Base-by-base conservation (phyloP, 192 early-diverging fungal species). In the Umbelopsis sp. region DNA sequence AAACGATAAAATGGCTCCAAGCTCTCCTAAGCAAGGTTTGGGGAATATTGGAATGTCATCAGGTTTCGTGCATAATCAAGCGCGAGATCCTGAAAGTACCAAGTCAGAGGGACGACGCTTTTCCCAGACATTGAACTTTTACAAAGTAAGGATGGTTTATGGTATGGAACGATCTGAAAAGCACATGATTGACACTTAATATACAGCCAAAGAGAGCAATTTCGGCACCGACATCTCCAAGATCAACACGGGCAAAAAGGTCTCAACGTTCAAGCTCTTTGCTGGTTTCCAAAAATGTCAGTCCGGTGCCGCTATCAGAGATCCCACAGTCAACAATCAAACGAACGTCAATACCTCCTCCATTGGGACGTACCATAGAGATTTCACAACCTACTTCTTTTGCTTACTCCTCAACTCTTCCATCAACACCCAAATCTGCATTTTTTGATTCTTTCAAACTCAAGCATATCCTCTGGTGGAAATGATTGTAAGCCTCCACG, bases 371-470 rank as follows among this genome's bases (percentile, higher is more conserved):
- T 31, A 20, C 7, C 17, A 26, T 62, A 62, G 56, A 62, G 31
- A 62, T 62, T 12, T 62, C 56, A 17, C 56, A 62, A 34, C 56
- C 56, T 5, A 71, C 65, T 68, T 71, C 50, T 69, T 53, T 45
- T 68, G 54, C 50, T n/a, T 71, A 45, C 70, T 71, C 54, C 70
- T 71, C 47, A 10, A 45, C 47, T 21, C 44, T 67, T 24, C 44
- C 70, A 69, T 44, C 72, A 6, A 54, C 66, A 8, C 47, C 72
- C 11, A 73, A 29, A 50, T 20, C 72, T 4, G 36, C 50, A 26
- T 51, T 68, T 20, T 45, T 54, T 72, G 45, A 56, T 54, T 43
- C 72, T 71, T 26, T 26, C 17, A 73, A 31, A 68, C 16, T 71
- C 4, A 54, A 29, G 52, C 50, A 73, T 29, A 66, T 73, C 3